Evolutionary conservation across 352 stramenopile genomes (phyloP), one percentile per base, ranked within the genome.

Genomic region (Globisporangium yorkense): DNA sequence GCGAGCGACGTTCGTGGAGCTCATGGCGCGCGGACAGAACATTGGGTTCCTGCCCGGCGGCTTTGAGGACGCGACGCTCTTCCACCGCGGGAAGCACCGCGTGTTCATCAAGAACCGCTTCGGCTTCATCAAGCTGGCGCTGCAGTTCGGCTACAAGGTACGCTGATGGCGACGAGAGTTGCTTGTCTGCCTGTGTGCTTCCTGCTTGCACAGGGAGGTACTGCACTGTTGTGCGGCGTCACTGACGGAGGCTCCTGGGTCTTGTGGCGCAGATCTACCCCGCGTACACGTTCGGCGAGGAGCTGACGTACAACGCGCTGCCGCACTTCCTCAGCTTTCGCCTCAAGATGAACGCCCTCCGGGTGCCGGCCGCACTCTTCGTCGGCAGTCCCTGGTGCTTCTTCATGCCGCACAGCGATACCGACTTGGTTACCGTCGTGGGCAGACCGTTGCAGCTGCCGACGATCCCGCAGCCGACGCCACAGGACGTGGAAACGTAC

Each of bases 41-140:
- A 39, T 94, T 56, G 81, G 67, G 16, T 62, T 98, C 20, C 66
- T 96, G n/a, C 92, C 94, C 0, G 94, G 95, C 8, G 95, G 95
- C 15, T 97, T 98, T 63, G 90, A 98, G 66, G 95, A 98, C 71
- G 93, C 92, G 8, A 97, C 94, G 18, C 62, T 98, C 12, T 96
- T 79, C 54, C 63, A 77, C 45, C 75, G 77, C n/a, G 75, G 75
- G 3, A 73, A 78, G 39, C 93, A 98, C 68, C 84, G 92, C 54
- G 80, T 97, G 27, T 98, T 88, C 57, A 70, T 98, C 51, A 92
- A 96, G 56, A 83, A 87, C 29, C 78, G 94, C 15, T 91, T 88
- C 44, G 95, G 95, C 2, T 98, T 98, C 68, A 87, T 98, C 62
- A 96, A 97, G 55, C 70, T 98, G 37, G 91, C 80, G 33, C 72